phyloP scores from a whole-genome alignment of 306 rosid genomes.

The Glycyrrhiza uralensis region DNA sequence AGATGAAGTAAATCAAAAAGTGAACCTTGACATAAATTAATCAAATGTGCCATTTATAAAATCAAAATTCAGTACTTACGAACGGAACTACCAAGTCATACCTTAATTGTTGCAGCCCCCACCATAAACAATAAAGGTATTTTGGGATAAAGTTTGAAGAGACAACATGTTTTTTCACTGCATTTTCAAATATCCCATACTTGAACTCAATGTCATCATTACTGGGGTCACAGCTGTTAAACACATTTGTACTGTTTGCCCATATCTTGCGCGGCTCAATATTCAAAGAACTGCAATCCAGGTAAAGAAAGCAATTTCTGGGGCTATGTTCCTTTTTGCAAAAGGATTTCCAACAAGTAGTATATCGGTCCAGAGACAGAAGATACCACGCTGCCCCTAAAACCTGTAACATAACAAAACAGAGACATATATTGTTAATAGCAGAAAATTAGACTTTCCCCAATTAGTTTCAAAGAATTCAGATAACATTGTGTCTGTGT shows the following conservation, averaged over 20 bases:
- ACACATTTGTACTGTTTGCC: slow-evolving; percentile 63
- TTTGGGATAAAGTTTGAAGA: slow-evolving; percentile 59
- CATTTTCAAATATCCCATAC: slow-evolving; percentile 67
- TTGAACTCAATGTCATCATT: slow-evolving; percentile 37
- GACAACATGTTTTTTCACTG: slow-evolving; percentile 61
- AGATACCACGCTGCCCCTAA: slow-evolving; percentile 97
- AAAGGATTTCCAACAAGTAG: slow-evolving; percentile 79
- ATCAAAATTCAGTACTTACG: neutral
- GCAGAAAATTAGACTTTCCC: neutral
- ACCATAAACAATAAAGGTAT: slow-evolving; percentile 93
- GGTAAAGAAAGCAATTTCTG: slow-evolving; percentile 44
- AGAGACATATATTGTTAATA: slow-evolving; percentile 15
- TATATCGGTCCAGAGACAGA: slow-evolving; percentile 79
- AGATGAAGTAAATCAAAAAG: slow-evolving; percentile 14
- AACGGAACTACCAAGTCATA: slow-evolving; percentile 32
- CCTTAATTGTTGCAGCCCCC: slow-evolving; percentile 98
- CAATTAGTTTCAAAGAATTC: neutral
- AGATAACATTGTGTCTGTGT: neutral
- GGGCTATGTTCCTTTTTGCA: slow-evolving; percentile 58
- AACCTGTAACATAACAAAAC: slow-evolving; percentile 58
- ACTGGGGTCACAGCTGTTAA: slow-evolving; percentile 56
- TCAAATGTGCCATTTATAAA: slow-evolving; percentile 22
- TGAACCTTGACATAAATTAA: neutral
- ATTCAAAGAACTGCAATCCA: slow-evolving; percentile 58
- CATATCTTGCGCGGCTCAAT: slow-evolving; percentile 31